Conservation (phyloP, 768 basidiomycete genomes). For the Harrya chromipes region DNA sequence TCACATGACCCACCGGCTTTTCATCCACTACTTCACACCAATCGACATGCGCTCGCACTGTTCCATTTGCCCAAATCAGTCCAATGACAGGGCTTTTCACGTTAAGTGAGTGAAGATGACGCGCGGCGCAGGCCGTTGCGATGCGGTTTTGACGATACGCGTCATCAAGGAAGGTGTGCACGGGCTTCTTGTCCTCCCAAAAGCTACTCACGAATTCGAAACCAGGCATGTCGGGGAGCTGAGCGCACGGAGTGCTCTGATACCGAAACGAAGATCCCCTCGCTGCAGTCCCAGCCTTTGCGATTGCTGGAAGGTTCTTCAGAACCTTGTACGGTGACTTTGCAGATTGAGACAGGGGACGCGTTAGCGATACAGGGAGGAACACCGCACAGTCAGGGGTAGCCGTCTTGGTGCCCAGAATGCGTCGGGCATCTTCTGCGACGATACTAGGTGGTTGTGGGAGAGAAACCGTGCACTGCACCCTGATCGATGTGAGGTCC, state of each 20-base stretch:
- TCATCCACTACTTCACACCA: constrained; percentile 42
- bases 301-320: constrained; percentile 37
- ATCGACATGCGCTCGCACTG: constrained; percentile 53
- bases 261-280: constrained; percentile 48
- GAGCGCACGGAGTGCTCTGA: constrained; percentile 48
- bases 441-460: constrained; percentile 40
- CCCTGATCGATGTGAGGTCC: constrained; percentile 30
- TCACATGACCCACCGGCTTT: constrained; percentile 32
- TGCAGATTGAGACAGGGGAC: constrained; percentile 40
- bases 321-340: constrained; percentile 49
- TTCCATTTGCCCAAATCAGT: constrained; percentile 51
- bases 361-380: constrained; percentile 38
- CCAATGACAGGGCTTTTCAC: constrained; percentile 50
- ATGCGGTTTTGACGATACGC: constrained; percentile 60
- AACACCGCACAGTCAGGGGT: constrained; percentile 51
- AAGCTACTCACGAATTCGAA: constrained; percentile 55
- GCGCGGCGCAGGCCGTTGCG: constrained; percentile 46
- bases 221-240: constrained; percentile 42
- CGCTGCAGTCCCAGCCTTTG: constrained; percentile 35
- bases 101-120: constrained; percentile 48
- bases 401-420: constrained; percentile 45
- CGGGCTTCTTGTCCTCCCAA: constrained; percentile 61
- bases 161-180: constrained; percentile 45
- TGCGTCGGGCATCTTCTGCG: constrained; percentile 31
- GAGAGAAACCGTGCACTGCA: constrained; percentile 47